Evolutionary conservation across 2,329 filamentous ascomycete genomes (phyloP).

Genomic region (Plectosphaerella sp.): DNA sequence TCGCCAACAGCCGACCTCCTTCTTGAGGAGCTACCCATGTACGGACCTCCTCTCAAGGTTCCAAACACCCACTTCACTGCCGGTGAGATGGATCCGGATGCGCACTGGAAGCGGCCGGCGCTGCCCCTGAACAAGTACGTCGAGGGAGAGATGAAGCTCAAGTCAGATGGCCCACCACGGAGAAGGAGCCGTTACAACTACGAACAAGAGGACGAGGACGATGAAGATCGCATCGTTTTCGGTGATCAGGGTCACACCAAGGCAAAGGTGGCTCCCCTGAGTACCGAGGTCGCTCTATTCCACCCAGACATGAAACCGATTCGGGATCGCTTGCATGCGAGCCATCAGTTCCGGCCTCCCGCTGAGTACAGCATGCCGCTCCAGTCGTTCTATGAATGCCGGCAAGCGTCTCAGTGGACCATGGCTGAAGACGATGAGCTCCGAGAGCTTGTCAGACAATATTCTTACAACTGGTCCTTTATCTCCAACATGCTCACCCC

Average conservation of each 20-base stretch:
- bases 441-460: constrained; percentile 78
- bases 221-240: constrained; percentile 36
- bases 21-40: constrained; percentile 76
- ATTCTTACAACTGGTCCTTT: constrained; percentile 96
- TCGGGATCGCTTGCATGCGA: constrained; percentile 82
- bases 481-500: constrained; percentile 77
- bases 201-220: constrained; percentile 64
- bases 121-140: constrained; percentile 84
- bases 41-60: constrained; percentile 58
- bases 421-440: constrained; percentile 87
- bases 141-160: constrained; percentile 71
- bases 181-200: constrained; percentile 85
- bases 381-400: constrained; percentile 83
- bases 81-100: constrained; percentile 62
- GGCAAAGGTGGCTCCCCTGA: constrained; percentile 58
- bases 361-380: constrained; percentile 89
- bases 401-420: constrained; percentile 88
- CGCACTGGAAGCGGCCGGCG: constrained; percentile 70
- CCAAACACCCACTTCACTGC: constrained; percentile 53
- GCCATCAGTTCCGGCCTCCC: constrained; percentile 89
- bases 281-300: constrained; percentile 80
- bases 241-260: constrained; percentile 20
- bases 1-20: constrained; percentile 73
- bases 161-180: constrained; percentile 57
- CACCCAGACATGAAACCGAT: constrained; percentile 85